Percentiles rank a stretch among this genome's conserved stretches.
These are phyloP conservation scores for Cryptosporidium muris DNA, from an alignment of 169 alveolate species.

Conservation along the genomic window DNA sequence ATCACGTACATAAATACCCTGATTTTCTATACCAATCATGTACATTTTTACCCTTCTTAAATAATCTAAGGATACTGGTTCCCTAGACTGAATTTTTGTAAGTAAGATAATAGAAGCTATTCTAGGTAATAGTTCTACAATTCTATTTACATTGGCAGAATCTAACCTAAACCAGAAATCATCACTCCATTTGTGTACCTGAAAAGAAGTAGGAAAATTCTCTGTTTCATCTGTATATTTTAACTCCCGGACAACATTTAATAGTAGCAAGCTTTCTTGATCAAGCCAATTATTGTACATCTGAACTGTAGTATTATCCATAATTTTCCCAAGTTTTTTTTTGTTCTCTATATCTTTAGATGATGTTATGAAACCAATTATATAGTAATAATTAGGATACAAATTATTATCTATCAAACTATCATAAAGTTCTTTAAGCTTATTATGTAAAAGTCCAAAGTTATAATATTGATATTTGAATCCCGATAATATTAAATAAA, in stretches of 20 bases:
- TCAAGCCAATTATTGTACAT: no score
- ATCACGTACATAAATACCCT: slow-evolving; percentile 51
- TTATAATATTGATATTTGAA: slow-evolving; percentile 41
- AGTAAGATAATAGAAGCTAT: slow-evolving; percentile 32
- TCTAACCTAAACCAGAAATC: slow-evolving; percentile 52
- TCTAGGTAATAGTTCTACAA: slow-evolving; percentile 31
- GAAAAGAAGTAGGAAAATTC: slow-evolving; percentile 8
- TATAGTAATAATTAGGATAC: slow-evolving; percentile 24
- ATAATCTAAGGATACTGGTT: slow-evolving; percentile 35
- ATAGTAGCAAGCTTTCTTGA: slow-evolving; percentile 22
- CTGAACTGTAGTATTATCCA: not conserved
- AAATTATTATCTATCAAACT: slow-evolving; percentile 1
- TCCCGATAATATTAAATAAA: slow-evolving; percentile 42
- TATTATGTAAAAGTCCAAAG: slow-evolving; percentile 32
- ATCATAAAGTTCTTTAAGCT: slow-evolving; percentile 31
- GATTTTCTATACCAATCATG: slow-evolving; percentile 20
- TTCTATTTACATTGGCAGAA: not conserved
- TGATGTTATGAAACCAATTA: not conserved
- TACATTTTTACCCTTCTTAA: slow-evolving; percentile 60
- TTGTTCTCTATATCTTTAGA: not conserved
- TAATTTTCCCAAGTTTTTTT: no score
- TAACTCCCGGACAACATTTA: slow-evolving; percentile 15
- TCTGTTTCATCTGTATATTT: slow-evolving; percentile 9
- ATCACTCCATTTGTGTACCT: slow-evolving; percentile 29
- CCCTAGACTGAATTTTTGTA: slow-evolving; percentile 11